These are phyloP conservation scores for Astathelohania contejeani DNA, from an alignment of 371 early-diverging fungal genomes.

Conservation along the genomic window DNA sequence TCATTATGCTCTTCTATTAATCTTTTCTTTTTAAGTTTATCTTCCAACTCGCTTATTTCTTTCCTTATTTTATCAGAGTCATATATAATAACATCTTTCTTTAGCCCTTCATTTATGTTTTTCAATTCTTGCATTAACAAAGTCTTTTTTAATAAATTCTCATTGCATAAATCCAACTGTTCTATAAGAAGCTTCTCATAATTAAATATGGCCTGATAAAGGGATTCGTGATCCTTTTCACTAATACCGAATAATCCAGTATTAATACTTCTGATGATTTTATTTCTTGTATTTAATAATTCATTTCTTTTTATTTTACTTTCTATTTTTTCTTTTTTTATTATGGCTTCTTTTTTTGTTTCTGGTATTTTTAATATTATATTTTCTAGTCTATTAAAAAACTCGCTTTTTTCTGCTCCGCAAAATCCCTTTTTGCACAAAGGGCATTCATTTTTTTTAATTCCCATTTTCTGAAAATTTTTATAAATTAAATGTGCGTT, in stretches of 20 bases:
- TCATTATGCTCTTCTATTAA: slow-evolving; percentile 10
- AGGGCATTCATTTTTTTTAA: slow-evolving; percentile 15
- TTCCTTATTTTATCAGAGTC: background rate
- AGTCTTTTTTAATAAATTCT: background rate
- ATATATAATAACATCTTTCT: background rate
- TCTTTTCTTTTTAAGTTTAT: slow-evolving; percentile 4
- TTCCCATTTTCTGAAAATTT: slow-evolving; percentile 2
- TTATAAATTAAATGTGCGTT: slow-evolving; percentile 12
- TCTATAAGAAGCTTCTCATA: no score
- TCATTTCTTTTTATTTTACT: slow-evolving; percentile 6
- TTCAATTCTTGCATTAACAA: background rate
- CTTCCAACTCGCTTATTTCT: slow-evolving; percentile 1
- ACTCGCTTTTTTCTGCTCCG: slow-evolving; percentile 4
- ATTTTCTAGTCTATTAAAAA: slow-evolving; percentile 13
- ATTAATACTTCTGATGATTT: no score
- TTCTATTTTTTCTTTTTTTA: slow-evolving; percentile 8
- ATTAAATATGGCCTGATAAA: no score
- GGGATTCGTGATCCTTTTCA: no score
- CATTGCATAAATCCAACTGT: no score
- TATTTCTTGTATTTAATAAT: no score
- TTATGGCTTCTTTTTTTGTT: slow-evolving; percentile 3
- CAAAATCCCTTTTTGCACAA: slow-evolving; percentile 21
- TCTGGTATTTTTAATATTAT: slow-evolving; percentile 8
- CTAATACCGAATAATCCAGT: no score
- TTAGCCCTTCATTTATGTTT: background rate